Conservation (phyloP, 2,329 filamentous ascomycete species). For the Penicillium italicum region DNA sequence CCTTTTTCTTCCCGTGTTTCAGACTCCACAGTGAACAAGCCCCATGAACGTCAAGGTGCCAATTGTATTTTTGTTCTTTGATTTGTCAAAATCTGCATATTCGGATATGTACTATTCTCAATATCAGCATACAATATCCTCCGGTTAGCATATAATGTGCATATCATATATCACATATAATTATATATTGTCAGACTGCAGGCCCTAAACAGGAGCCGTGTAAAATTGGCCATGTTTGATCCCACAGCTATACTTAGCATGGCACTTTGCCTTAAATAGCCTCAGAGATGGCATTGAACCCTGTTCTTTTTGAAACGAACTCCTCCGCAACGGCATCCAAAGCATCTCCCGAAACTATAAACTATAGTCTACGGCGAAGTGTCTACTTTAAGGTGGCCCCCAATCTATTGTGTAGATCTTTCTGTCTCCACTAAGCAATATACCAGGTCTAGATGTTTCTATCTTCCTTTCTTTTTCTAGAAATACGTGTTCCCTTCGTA, state of each 20-base stretch:
- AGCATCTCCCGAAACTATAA: neutral
- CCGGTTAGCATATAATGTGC: neutral
- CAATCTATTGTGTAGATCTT: neutral
- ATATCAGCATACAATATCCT: neutral
- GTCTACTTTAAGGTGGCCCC: neutral
- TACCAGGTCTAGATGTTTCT: neutral
- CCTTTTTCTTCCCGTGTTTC: conserved; percentile 15
- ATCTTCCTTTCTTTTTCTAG: neutral
- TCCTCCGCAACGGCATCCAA: neutral
- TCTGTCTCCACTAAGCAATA: neutral
- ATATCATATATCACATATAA: neutral
- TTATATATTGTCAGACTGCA: too few relatives aligned
- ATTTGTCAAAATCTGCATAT: neutral
- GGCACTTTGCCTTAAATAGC: too few relatives aligned
- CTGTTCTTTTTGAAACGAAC: neutral
- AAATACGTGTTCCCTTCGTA: neutral
- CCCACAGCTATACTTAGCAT: too few relatives aligned
- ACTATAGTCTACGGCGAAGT: neutral
- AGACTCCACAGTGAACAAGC: conserved; percentile 2
- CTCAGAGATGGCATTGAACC: too few relatives aligned
- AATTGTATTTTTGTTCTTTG: too few relatives aligned
- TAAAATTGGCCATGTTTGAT: too few relatives aligned
- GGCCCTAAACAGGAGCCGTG: too few relatives aligned
- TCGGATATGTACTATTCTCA: neutral
- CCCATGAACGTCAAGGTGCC: too few relatives aligned